A percentile compares a stretch with the other conserved stretches of the same genome.
Conservation (phyloP, 495 filamentous ascomycete species). For the Jackrogersella multiformis region DNA sequence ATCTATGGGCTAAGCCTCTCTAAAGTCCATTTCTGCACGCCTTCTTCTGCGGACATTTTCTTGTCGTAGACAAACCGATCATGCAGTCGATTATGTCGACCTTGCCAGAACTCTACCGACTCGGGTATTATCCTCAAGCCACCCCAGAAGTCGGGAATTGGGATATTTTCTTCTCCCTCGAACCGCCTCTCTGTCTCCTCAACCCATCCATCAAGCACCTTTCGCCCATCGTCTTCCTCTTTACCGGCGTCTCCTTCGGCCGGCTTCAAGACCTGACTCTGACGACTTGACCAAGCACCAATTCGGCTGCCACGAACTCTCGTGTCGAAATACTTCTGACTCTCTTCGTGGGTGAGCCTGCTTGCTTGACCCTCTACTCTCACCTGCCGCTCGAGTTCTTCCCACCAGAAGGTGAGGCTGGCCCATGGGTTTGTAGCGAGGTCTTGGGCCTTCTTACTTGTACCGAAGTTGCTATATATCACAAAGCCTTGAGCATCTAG, state of each 20-base stretch:
- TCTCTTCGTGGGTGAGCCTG: slow-evolving; percentile 74
- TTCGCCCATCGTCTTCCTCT: slow-evolving; percentile 67
- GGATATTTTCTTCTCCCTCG: slow-evolving; percentile 77
- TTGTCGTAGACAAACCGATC: slow-evolving; percentile 90
- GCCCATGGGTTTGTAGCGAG: slow-evolving; percentile 72
- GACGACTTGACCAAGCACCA: slow-evolving; percentile 92
- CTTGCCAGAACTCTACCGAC: slow-evolving; percentile 94
- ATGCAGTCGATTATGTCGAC: slow-evolving; percentile 84
- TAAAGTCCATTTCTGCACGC: slow-evolving; percentile 62
- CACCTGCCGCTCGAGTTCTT: slow-evolving; percentile 82
- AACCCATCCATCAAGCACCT: slow-evolving; percentile 72
- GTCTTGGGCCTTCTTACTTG: slow-evolving; percentile 73
- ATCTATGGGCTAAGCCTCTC: slow-evolving; percentile 68
- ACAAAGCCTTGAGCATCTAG: slow-evolving; percentile 78
- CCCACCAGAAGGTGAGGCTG: slow-evolving; percentile 79
- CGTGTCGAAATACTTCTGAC: slow-evolving; percentile 87
- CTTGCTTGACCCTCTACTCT: slow-evolving; percentile 80
- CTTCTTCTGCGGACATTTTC: slow-evolving; percentile 48
- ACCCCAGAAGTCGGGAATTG: slow-evolving; percentile 94
- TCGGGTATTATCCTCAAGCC: slow-evolving; percentile 87
- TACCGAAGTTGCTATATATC: slow-evolving; percentile 92
- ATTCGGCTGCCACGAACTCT: slow-evolving; percentile 80
- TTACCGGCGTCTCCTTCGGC: slow-evolving; percentile 45
- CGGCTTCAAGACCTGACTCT: slow-evolving; percentile 75
- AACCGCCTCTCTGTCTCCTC: slow-evolving; percentile 76